phyloP scores from a whole-genome alignment of 148 eudicot species.

The Fagopyrum tataricum region DNA sequence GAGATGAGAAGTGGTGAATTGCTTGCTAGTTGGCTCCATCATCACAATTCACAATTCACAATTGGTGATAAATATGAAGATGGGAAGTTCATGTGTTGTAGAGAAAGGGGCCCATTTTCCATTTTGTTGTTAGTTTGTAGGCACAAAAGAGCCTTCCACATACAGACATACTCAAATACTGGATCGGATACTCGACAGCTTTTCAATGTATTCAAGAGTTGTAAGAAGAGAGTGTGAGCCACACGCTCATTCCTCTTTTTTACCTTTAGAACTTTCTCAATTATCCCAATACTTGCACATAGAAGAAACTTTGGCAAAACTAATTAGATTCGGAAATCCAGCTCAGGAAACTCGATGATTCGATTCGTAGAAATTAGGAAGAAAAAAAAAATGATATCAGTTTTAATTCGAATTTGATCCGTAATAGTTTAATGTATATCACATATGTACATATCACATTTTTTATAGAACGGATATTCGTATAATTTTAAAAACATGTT shows the following conservation, averaged over 20 bases:
- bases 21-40: background rate
- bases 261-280: slow-evolving; percentile 7
- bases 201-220: background rate
- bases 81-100: background rate
- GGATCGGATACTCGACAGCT: background rate
- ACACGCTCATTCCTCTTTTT: slow-evolving; percentile 8
- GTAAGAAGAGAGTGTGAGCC: slow-evolving; percentile 1
- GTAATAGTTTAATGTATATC: too few species aligned
- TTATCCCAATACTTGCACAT: background rate
- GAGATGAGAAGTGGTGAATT: slow-evolving; percentile 5
- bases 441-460: too few species aligned
- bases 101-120: background rate
- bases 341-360: too few species aligned
- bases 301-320: too few species aligned
- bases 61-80: slow-evolving; percentile 5
- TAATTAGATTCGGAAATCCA: too few species aligned
- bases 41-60: slow-evolving; percentile 9
- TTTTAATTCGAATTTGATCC: too few species aligned
- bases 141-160: background rate
- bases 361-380: too few species aligned
- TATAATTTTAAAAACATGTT: too few species aligned
- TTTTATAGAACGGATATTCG: too few species aligned
- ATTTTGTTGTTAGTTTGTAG: background rate
- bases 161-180: background rate
- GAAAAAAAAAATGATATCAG: too few species aligned